Evolutionary conservation across 441 rosid species (phyloP).

Genomic region (Erodium moschatum): DNA sequence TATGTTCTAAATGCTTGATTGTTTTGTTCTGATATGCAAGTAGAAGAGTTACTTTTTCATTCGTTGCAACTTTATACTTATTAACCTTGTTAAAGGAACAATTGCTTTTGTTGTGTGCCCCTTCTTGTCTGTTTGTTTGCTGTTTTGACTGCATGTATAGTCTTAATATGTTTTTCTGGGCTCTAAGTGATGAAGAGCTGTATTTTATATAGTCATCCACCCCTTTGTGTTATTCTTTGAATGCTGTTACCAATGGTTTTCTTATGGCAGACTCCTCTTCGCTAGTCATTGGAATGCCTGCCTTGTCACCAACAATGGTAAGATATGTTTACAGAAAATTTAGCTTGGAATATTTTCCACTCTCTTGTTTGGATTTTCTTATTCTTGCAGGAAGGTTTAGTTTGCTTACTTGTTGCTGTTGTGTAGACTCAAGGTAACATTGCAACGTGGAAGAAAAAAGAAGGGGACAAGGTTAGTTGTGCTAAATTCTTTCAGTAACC

Average conservation of each 20-base stretch:
- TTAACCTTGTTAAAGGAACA: too few relatives aligned
- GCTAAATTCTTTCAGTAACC: conserved; percentile 3
- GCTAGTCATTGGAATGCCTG: conserved; percentile 80
- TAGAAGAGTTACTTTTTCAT: too few relatives aligned
- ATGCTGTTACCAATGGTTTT: conserved; percentile 13
- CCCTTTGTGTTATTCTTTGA: background rate
- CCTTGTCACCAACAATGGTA: conserved; percentile 96
- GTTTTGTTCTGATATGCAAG: too few relatives aligned
- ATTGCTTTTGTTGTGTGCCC: too few relatives aligned
- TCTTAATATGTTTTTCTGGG: too few relatives aligned
- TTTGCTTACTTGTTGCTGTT: conserved; percentile 23
- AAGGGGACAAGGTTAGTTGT: conserved; percentile 81
- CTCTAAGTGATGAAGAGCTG: background rate
- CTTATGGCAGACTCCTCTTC: conserved; percentile 40
- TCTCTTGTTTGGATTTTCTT: conserved; percentile 16
- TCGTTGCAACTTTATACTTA: too few relatives aligned
- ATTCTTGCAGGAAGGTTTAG: conserved; percentile 18
- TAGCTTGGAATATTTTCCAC: background rate
- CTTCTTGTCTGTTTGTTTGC: too few relatives aligned
- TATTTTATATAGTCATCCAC: background rate
- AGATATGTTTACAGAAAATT: conserved; percentile 20
- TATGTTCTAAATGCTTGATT: too few relatives aligned
- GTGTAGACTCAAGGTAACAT: conserved; percentile 88
- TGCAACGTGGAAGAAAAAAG: conserved; percentile 83
- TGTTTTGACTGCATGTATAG: too few relatives aligned